Percentiles rank a stretch among this genome's conserved stretches.
These are phyloP conservation scores for Allantophomopsis lycopodina DNA, from an alignment of 2,329 filamentous ascomycete genomes.

Conservation along the genomic window DNA sequence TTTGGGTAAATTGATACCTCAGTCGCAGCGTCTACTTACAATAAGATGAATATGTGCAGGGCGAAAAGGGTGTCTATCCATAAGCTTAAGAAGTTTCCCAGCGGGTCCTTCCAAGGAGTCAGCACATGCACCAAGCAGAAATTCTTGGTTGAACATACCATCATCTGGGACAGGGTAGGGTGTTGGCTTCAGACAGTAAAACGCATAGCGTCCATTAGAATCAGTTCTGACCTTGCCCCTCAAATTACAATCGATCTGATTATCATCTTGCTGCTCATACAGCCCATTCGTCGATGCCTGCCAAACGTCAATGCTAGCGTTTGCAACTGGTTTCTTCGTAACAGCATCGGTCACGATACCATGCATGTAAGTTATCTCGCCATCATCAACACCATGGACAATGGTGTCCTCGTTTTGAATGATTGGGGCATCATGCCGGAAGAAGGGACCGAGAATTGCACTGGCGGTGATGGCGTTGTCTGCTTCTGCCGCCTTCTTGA, in stretches of 20 bases:
- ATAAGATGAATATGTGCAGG: constrained; percentile 52
- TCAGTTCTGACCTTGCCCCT: constrained; percentile 49
- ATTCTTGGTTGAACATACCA: constrained; percentile 7
- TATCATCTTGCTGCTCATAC: constrained; percentile 47
- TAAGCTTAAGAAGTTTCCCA: constrained; percentile 38
- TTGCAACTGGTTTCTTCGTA: constrained; percentile 40
- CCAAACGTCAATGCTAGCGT: constrained; percentile 48
- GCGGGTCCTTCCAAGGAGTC: constrained; percentile 28
- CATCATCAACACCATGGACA: constrained; percentile 35
- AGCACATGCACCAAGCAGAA: too few relatives aligned
- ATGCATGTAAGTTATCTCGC: constrained; percentile 36
- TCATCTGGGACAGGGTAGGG: constrained; percentile 19
- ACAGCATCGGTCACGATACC: constrained; percentile 37
- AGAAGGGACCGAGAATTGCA: constrained; percentile 53
- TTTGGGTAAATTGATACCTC: neutral
- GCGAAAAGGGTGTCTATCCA: constrained; percentile 46
- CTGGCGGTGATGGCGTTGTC: constrained; percentile 32
- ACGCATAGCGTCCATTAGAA: constrained; percentile 37
- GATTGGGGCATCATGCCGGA: constrained; percentile 40
- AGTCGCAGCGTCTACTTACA: constrained; percentile 20
- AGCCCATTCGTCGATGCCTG: constrained; percentile 44
- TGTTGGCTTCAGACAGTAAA: constrained; percentile 33
- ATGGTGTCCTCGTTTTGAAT: constrained; percentile 42
- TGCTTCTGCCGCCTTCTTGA: constrained; percentile 11
- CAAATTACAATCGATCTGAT: constrained; percentile 47